Percentiles rank a stretch among this genome's conserved stretches.
Conservation (phyloP, 2,329 filamentous ascomycete genomes). For the Neophaeococcomyces mojaviensis region DNA sequence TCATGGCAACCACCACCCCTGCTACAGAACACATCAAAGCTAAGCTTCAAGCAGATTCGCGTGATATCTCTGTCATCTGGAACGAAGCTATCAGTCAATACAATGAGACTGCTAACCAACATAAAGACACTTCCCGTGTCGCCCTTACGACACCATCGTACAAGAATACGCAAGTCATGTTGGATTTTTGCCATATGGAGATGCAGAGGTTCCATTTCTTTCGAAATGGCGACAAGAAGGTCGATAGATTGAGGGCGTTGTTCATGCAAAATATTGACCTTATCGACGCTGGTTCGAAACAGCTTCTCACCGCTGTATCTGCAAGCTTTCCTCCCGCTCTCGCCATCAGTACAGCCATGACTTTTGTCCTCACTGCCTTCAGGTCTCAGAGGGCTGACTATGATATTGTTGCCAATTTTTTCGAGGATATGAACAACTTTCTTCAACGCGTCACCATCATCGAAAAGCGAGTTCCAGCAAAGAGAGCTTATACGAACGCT, state of each 20-base stretch:
- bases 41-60: constrained; percentile 3
- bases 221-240: constrained; percentile 10
- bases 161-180: too few species aligned
- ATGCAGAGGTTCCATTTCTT: constrained; percentile 10
- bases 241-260: constrained; percentile 10
- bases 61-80: constrained; percentile 10
- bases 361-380: constrained; percentile 9
- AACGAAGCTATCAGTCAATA: constrained; percentile 8
- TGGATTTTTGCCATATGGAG: not conserved
- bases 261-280: constrained; percentile 9
- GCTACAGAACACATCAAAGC: too few species aligned
- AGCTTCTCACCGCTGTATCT: constrained; percentile 8
- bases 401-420: constrained; percentile 9
- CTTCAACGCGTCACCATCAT: constrained; percentile 12
- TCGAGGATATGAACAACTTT: constrained; percentile 13
- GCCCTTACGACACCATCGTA: too few species aligned
- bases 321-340: constrained; percentile 9
- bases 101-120: constrained; percentile 6
- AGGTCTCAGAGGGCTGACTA: constrained; percentile 8
- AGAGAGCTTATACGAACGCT: constrained; percentile 8
- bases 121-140: constrained; percentile 1
- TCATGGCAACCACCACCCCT: too few species aligned
- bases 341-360: constrained; percentile 11
- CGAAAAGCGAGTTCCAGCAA: constrained; percentile 7
- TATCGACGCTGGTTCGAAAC: constrained; percentile 7